Evolutionary conservation across 768 basidiomycete species (phyloP).

Genomic region (Trametes punicea): DNA sequence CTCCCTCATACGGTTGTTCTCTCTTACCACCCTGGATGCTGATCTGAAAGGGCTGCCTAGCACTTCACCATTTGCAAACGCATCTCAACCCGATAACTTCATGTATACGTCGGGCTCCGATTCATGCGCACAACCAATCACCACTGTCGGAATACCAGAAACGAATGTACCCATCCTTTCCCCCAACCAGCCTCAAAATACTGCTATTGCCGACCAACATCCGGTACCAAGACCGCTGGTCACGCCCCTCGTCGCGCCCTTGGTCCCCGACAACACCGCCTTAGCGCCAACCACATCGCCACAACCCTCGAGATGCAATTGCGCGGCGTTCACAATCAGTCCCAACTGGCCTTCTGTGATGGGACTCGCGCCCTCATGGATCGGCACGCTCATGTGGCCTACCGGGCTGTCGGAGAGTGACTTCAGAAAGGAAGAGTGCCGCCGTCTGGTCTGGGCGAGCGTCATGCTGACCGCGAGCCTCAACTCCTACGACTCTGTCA

Average conservation of each 20-base stretch:
- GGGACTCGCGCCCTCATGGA: slow-evolving; percentile 62
- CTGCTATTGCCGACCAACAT: not conserved
- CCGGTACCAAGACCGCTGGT: not conserved
- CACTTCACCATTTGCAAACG: slow-evolving; percentile 31
- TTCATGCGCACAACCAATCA: slow-evolving; percentile 33
- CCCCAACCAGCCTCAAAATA: not conserved
- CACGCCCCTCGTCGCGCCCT: not conserved
- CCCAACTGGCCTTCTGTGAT: slow-evolving; percentile 44
- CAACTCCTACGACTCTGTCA: slow-evolving; percentile 53
- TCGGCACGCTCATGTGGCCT: slow-evolving; percentile 61
- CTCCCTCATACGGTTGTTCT: slow-evolving; percentile 57
- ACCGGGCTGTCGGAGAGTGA: slow-evolving; percentile 45
- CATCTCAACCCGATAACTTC: not conserved
- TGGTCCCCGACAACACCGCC: not conserved
- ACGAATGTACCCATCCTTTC: not conserved
- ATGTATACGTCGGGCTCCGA: slow-evolving; percentile 33
- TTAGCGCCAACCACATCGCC: not conserved
- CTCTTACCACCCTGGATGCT: slow-evolving; percentile 57
- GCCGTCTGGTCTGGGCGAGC: slow-evolving; percentile 70
- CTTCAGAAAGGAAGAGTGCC: slow-evolving; percentile 66
- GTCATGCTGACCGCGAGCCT: slow-evolving; percentile 63
- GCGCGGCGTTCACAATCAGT: slow-evolving; percentile 45
- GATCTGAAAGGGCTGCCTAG: slow-evolving; percentile 46
- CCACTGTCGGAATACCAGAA: not conserved
- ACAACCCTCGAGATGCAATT: not conserved